Evolutionary conservation across 495 filamentous ascomycete genomes (phyloP).

Genomic region (Aspergillus baeticus): DNA sequence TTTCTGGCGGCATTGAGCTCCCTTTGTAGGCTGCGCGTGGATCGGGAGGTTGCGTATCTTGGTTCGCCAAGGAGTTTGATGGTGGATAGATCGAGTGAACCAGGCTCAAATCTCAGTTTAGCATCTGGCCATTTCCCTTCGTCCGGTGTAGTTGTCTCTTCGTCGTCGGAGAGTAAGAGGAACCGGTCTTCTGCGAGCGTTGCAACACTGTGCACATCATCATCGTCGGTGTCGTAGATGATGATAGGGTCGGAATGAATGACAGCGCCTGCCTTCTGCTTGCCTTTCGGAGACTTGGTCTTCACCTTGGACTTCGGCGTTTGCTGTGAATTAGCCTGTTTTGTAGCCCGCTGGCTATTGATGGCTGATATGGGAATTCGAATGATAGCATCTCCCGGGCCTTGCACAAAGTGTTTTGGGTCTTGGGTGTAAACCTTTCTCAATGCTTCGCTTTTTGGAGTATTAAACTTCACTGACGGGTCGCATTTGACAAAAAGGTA

Average conservation of each 20-base stretch:
- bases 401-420: constrained; percentile 41
- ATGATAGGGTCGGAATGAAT: not conserved
- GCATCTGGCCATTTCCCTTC: not conserved
- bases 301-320: not conserved
- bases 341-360: constrained; percentile 28
- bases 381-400: constrained; percentile 29
- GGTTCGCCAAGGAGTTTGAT: constrained; percentile 63
- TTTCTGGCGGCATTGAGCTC: constrained; percentile 62
- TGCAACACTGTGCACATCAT: constrained; percentile 11
- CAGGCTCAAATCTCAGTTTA: constrained; percentile 66
- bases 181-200: constrained; percentile 16
- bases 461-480: not conserved
- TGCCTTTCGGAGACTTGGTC: not conserved
- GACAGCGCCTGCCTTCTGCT: not conserved
- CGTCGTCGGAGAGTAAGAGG: constrained; percentile 1
- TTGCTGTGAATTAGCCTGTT: not conserved
- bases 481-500: constrained; percentile 70
- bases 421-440: constrained; percentile 54
- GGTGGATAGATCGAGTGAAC: constrained; percentile 51
- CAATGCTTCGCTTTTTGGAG: constrained; percentile 15
- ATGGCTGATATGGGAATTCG: constrained; percentile 53
- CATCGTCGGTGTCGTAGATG: not conserved
- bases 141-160: not conserved
- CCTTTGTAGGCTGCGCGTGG: constrained; percentile 60
- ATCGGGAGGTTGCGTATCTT: constrained; percentile 62